Base-by-base conservation (phyloP, 2,329 filamentous ascomycete genomes). In the Exophiala viscosa region DNA sequence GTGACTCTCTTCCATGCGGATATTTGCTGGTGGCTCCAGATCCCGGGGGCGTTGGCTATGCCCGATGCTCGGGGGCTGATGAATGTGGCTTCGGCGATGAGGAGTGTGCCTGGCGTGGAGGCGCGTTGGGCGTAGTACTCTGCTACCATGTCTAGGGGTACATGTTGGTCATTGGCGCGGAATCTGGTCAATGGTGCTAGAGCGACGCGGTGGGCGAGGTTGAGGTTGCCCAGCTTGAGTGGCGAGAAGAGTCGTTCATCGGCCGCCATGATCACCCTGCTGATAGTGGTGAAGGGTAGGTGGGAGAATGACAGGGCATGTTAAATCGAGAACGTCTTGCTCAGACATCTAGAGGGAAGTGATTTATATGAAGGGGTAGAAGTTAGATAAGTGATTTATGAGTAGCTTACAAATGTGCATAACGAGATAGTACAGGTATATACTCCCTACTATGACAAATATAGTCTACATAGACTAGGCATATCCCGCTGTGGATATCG, bases 111-210 rank as follows among this genome's bases (percentile, higher is more conserved):
- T 3, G 39, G 60, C 9, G 66, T 70, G 2, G 41, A 45, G 8
- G 68, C 62, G 8, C 70, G 69, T 54, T 73, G 70, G 6, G 58
- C 58, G 62, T 73, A 74, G 55, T 74, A 73, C 40, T 73, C 66
- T n/a, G 13, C 36, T 15, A 66, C 66, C 35, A 70, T 62, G 14
- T 44, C 76, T 0, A 69, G 60, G 0, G 72, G 76, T 32, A 71
- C 75, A 5, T 66, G 60, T 9, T 66, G 57, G 7, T 70, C 70
- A 4, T 73, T 74, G 13, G 76, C 76, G 23, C 80, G 72, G 58
- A 76, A 76, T 13, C 80, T 73, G 4, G 79, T 82, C 48, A 82
- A 64, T 2, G 81, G 76, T 1, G 78, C 75, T 57, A 76, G 63
- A 38, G 78, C 68, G 18, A 82, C 66, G 48, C 80, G 74, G 59